Base-by-base conservation (phyloP, 2,329 filamentous ascomycete species). In the Aspergillus japonicus region DNA sequence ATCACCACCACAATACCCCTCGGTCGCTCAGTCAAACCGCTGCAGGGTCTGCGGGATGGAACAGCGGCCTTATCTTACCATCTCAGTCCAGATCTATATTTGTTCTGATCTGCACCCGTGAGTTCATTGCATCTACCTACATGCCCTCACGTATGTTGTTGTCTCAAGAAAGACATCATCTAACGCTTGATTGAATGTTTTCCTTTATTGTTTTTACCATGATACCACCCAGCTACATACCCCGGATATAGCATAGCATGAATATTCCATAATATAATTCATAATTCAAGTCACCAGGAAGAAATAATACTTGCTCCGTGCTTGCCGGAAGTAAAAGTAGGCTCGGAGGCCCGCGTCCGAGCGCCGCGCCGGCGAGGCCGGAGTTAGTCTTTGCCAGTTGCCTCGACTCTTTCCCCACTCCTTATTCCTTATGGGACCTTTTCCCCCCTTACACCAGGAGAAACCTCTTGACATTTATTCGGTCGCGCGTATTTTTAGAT, bases 161-260 rank as follows among this genome's bases (percentile, higher is more conserved):
- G 59, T 53, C 42, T 35, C 33, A 12, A 29, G 26, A 10, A 57
- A 58, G 53, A 54, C 35, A 55, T 50, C 39, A 59, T 56, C 35
- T 47, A 57, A 35, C 24, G 19, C 35, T 53, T 53, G 44, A 31
- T 48, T 47, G 24, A 47, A 50, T 54, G 47, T 48, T 39, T 51
- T n/a, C 52, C 29, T 21, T 21, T 54, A 16, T 48, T 10, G 6
- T 8, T 10, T 10, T 57, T 23, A 62, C 61, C 50, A 67, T 59
- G 65, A 67, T 68, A 66, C 64, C 66, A 64, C 52, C 58, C 47
- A 58, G 56, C 59, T 31, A 47, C 62, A 67, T 65, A 68, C 63
- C 64, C 66, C 11, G 33, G 11, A 35, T 35, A 42, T 23, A 61
- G 55, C 54, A 63, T 67, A 67, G 58, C 60, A 58, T 65, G 65